Evolutionary conservation across 257 asterid genomes (phyloP).

Genomic region (Cynanchum wilfordii): DNA sequence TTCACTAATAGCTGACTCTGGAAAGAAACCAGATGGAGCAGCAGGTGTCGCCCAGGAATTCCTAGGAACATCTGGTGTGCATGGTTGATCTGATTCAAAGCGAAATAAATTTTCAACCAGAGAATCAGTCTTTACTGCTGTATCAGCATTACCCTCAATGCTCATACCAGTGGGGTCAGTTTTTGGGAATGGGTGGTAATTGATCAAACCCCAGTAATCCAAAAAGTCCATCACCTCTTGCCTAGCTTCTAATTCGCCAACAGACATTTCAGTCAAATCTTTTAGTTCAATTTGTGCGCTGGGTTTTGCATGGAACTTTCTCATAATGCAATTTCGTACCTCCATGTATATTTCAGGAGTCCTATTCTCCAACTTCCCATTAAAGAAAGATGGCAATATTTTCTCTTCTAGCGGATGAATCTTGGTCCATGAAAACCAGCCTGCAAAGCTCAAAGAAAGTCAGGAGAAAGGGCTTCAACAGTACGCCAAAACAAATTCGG

Average conservation of each 20-base stretch:
- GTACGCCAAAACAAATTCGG: not conserved
- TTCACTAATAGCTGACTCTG: slow-evolving; percentile 66
- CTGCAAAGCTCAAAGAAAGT: slow-evolving; percentile 31
- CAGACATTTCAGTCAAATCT: slow-evolving; percentile 71
- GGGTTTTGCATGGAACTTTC: slow-evolving; percentile 69
- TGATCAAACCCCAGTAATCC: slow-evolving; percentile 98
- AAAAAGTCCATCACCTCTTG: slow-evolving; percentile 95
- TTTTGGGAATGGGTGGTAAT: slow-evolving; percentile 80
- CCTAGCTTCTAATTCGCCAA: slow-evolving; percentile 67
- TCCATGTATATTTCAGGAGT: slow-evolving; percentile 73
- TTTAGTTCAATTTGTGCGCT: slow-evolving; percentile 47
- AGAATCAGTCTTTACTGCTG: slow-evolving; percentile 38
- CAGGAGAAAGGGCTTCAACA: slow-evolving; percentile 8
- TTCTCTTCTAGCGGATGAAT: slow-evolving; percentile 80
- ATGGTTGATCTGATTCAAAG: slow-evolving; percentile 64
- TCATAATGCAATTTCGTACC: slow-evolving; percentile 84
- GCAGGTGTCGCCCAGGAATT: slow-evolving; percentile 44
- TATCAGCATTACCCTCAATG: slow-evolving; percentile 40
- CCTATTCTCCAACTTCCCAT: slow-evolving; percentile 68
- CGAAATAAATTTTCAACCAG: slow-evolving; percentile 61
- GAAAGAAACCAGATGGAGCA: slow-evolving; percentile 60
- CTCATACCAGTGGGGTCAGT: slow-evolving; percentile 36
- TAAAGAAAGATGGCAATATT: slow-evolving; percentile 77
- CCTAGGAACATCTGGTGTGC: slow-evolving; percentile 49
- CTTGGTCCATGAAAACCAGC: slow-evolving; percentile 96